phyloP scores from a whole-genome alignment of 2,329 filamentous ascomycete species.

The Paramyrothecium sp. region DNA sequence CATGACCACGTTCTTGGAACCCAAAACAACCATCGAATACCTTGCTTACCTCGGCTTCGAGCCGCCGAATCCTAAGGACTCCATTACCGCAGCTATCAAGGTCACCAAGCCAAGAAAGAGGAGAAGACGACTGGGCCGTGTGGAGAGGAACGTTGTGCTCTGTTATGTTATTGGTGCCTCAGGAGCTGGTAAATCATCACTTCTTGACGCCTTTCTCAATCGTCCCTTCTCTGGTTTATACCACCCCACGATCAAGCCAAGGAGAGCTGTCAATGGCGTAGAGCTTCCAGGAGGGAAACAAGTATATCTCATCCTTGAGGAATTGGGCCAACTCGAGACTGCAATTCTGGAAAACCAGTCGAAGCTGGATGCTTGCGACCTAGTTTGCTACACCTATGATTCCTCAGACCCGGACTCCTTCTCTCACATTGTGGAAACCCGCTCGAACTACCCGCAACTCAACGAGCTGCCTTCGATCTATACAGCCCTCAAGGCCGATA shows the following conservation, averaged over 20 bases:
- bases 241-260: slow-evolving; percentile 91
- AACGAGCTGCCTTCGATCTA: slow-evolving; percentile 91
- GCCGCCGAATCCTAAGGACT: slow-evolving; percentile 69
- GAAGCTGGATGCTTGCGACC: slow-evolving; percentile 88
- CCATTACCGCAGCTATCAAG: slow-evolving; percentile 81
- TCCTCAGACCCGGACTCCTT: slow-evolving; percentile 97
- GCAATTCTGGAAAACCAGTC: slow-evolving; percentile 89
- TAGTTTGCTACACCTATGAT: slow-evolving; percentile 95
- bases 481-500: slow-evolving; percentile 90
- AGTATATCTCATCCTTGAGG: slow-evolving; percentile 92
- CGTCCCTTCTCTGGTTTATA: slow-evolving; percentile 82
- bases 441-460: slow-evolving; percentile 76
- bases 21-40: slow-evolving; percentile 93
- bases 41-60: slow-evolving; percentile 96
- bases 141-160: slow-evolving; percentile 91
- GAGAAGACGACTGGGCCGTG: slow-evolving; percentile 74
- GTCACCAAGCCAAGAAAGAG: slow-evolving; percentile 90
- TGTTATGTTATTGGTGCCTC: slow-evolving; percentile 89
- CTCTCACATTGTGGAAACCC: slow-evolving; percentile 80
- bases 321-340: slow-evolving; percentile 92
- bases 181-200: slow-evolving; percentile 84
- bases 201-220: slow-evolving; percentile 89
- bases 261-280: slow-evolving; percentile 91
- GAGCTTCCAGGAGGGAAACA: slow-evolving; percentile 95
- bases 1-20: slow-evolving; percentile 97